Evolutionary conservation across 257 asterid species (phyloP).

Genomic region (Nicotiana undulata): DNA sequence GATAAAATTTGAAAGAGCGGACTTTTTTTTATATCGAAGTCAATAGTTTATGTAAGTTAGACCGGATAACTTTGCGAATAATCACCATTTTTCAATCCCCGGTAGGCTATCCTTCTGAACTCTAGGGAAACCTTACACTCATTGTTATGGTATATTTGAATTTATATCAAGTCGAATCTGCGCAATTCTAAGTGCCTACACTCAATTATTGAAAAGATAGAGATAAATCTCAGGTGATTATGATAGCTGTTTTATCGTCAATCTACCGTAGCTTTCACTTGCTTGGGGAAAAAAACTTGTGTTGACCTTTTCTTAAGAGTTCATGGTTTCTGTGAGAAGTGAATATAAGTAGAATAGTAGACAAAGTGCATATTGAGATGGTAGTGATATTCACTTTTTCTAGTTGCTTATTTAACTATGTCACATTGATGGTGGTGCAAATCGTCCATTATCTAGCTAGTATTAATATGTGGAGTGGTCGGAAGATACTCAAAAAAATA

Average conservation of each 20-base stretch:
- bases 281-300: not conserved
- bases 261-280: not conserved
- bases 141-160: not conserved
- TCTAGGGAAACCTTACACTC: not conserved
- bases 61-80: not conserved
- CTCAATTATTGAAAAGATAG: not conserved
- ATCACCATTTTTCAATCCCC: not conserved
- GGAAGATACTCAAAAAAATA: too few relatives aligned
- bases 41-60: not conserved
- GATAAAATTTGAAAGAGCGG: not conserved
- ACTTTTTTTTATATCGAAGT: not conserved
- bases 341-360: not conserved
- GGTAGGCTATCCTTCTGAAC: not conserved
- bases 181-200: not conserved
- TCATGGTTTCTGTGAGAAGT: not conserved
- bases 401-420: not conserved
- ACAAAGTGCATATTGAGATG: not conserved
- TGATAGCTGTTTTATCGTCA: not conserved
- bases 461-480: not conserved
- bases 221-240: not conserved
- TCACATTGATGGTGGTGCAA: not conserved
- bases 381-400: not conserved
- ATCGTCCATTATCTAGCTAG: not conserved
- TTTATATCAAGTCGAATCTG: not conserved
- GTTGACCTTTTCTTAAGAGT: not conserved